Base-by-base conservation (phyloP, 2,329 filamentous ascomycete species). In the Xylariaceae sp. region DNA sequence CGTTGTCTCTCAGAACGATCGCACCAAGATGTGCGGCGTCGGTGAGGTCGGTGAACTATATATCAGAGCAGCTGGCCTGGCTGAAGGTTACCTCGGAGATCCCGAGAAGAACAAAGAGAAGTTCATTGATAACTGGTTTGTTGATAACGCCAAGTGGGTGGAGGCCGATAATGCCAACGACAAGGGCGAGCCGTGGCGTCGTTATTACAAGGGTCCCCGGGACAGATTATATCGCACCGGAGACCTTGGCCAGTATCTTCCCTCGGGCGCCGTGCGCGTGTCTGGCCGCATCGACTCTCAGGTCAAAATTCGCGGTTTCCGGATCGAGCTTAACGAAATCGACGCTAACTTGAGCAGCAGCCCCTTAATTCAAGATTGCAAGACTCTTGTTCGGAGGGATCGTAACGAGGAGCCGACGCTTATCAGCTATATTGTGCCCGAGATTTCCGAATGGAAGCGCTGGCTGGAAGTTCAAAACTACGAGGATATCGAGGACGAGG, bases 301-400 rank as follows among this genome's bases (percentile, higher is more conserved):
- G 68, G 89, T 96, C 74, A 99, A 97, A 77, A 92, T 97, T 61
- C 87, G 94, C 56, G 92, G 92, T 1, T 97, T 96, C 78, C 81
- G 92, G 57, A 95, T 99, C 62, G 94, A 99, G 73, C 84, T 97
- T 43, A 87, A 87, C 59, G 94, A 97, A 62, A 96, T 97, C 61
- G 92, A 97, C 70, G 87, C 79, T 40, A 86, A 95, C 68, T 74
- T 96, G 44, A 87, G 84, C 50, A 80, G 84, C 42, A 83, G 89
- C 71, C 84, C 82, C 0, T 73, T 95, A 21, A 81, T 97, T 21
- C 80, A 89, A 39, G 92, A 97, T 61, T 90, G 88, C 71, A 85
- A 89, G 61, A 97, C 92, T 0, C 74, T 97, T 2, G 83, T 97
- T 3, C 83, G 89, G 69, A 83, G 89, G 71, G 86, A 95, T 71